phyloP scores from a whole-genome alignment of 371 early-diverging fungal species.

The Syncephalis fuscata region DNA sequence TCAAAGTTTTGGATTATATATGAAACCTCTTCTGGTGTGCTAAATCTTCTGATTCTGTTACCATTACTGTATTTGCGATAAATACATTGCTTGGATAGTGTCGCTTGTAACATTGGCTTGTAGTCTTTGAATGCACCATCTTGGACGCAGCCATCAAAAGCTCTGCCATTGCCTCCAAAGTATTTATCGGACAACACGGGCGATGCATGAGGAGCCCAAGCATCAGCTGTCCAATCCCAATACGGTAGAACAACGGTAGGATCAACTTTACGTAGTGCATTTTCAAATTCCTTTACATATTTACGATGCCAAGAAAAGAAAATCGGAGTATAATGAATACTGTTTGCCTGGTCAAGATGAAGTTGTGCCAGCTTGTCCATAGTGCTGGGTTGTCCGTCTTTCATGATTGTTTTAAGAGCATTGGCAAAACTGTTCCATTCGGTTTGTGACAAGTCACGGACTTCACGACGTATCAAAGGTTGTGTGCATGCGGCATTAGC shows the following conservation, averaged over 20 bases:
- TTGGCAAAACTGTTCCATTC: constrained; percentile 1
- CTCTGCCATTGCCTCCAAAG: constrained; percentile 1
- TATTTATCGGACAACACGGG: constrained; percentile 1
- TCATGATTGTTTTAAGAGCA: too few relatives aligned
- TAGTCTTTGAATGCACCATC: neutral
- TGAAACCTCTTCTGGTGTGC: neutral
- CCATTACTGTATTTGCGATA: neutral
- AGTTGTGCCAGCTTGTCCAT: too few relatives aligned
- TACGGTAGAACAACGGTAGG: constrained; percentile 3
- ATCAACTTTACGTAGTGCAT: constrained; percentile 1
- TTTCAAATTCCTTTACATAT: constrained; percentile 1
- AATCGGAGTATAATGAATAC: constrained; percentile 1
- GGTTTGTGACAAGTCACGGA: neutral
- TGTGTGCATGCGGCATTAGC: constrained; percentile 1
- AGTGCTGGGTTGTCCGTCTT: too few relatives aligned
- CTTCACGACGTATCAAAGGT: neutral
- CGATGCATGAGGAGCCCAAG: constrained; percentile 4
- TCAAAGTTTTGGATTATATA: neutral
- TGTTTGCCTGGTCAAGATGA: neutral
- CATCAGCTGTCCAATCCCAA: constrained; percentile 4
- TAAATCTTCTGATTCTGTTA: neutral
- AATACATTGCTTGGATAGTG: too few relatives aligned
- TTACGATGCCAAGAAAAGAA: constrained; percentile 6
- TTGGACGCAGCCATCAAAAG: neutral
- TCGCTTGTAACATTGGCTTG: too few relatives aligned